Conservation (phyloP, 2,329 filamentous ascomycete species). For the Parafenestella ontariensis region DNA sequence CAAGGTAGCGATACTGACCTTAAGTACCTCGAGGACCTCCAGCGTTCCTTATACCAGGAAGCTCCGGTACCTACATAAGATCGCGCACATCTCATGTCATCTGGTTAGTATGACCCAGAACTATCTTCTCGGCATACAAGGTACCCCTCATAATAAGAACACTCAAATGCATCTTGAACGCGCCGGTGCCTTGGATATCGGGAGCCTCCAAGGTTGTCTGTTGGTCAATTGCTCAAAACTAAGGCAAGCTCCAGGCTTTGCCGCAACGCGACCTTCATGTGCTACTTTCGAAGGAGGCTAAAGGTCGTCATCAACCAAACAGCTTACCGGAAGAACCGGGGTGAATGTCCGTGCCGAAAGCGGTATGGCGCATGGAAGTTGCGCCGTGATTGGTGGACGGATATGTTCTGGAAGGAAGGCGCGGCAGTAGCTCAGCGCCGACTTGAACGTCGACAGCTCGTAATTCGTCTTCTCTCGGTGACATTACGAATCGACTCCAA, state of each 20-base stretch:
- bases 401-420: slow-evolving; percentile 28
- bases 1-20: slow-evolving; percentile 14
- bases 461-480: too few species aligned
- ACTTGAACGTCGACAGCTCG: too few species aligned
- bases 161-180: slow-evolving; percentile 9
- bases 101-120: slow-evolving; percentile 15
- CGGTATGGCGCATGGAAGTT: slow-evolving; percentile 11
- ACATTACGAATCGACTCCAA: too few species aligned
- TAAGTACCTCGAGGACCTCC: slow-evolving; percentile 5
- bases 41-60: slow-evolving; percentile 9
- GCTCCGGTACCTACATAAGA: slow-evolving; percentile 13
- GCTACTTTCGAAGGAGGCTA: slow-evolving; percentile 12
- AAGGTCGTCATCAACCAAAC: slow-evolving; percentile 21
- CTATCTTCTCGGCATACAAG: slow-evolving; percentile 20
- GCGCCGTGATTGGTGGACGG: slow-evolving; percentile 36
- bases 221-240: slow-evolving; percentile 24
- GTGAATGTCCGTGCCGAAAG: slow-evolving; percentile 30
- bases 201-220: slow-evolving; percentile 14
- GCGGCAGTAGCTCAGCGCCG: too few species aligned
- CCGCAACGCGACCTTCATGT: slow-evolving; percentile 21
- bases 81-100: slow-evolving; percentile 8
- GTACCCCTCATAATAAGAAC: slow-evolving; percentile 13
- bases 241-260: slow-evolving; percentile 24
- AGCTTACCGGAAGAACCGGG: slow-evolving; percentile 31
- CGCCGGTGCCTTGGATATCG: slow-evolving; percentile 3